Conservation (phyloP, 2,329 filamentous ascomycete genomes). For the Fusarium chuoi region DNA sequence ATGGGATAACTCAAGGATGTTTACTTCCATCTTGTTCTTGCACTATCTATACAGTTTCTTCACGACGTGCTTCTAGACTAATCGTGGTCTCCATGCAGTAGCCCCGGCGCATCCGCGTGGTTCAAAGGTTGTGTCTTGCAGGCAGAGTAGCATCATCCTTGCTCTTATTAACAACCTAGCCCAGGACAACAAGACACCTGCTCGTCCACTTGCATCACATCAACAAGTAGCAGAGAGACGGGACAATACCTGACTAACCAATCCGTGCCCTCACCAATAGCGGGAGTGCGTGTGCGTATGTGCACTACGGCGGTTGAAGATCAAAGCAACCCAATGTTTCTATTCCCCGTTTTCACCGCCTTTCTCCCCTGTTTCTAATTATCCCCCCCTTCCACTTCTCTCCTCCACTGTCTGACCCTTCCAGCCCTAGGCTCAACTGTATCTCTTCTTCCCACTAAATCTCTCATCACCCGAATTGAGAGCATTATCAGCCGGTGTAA, state of each 20-base stretch:
- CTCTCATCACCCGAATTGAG: conserved; percentile 27
- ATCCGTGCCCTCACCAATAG: conserved; percentile 19
- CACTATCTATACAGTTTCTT: not conserved
- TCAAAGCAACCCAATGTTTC: conserved; percentile 7
- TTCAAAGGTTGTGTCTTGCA: conserved; percentile 40
- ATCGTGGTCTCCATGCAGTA: conserved; percentile 38
- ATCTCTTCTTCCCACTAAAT: conserved; percentile 34
- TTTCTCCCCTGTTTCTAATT: conserved; percentile 31
- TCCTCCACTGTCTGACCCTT: conserved; percentile 33
- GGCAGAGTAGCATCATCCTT: conserved; percentile 17
- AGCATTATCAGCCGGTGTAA: conserved; percentile 26
- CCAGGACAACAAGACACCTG: conserved; percentile 5
- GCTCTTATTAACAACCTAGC: conserved; percentile 14
- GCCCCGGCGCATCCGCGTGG: conserved; percentile 40
- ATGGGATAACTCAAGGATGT: not conserved
- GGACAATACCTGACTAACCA: conserved; percentile 11
- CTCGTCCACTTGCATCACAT: conserved; percentile 33
- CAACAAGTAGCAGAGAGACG: conserved; percentile 24
- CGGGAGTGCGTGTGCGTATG: conserved; percentile 4
- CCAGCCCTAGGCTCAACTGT: conserved; percentile 31
- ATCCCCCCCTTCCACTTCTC: conserved; percentile 21
- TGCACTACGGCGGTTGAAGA: not conserved
- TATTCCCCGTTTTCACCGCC: conserved; percentile 43
- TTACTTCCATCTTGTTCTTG: not conserved
- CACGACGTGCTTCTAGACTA: conserved; percentile 35